These are phyloP conservation scores for Aspergillus sparsus DNA, from an alignment of 495 filamentous ascomycete species.

Conservation along the genomic window DNA sequence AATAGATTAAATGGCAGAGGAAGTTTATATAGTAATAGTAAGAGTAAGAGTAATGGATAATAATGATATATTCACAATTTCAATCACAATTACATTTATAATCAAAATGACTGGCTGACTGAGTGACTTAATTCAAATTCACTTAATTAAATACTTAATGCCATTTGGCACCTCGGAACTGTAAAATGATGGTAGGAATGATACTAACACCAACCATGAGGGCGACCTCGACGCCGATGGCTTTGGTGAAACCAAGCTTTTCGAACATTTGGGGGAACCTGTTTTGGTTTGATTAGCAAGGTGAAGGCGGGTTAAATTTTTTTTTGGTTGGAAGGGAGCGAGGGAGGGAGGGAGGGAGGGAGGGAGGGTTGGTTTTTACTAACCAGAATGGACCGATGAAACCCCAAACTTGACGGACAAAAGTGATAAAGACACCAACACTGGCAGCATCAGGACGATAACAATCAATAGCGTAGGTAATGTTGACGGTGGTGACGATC, in stretches of 20 bases:
- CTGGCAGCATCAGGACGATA: conserved; percentile 50
- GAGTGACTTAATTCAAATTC: too few species aligned
- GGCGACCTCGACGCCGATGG: conserved; percentile 43
- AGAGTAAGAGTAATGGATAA: too few species aligned
- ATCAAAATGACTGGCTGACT: too few species aligned
- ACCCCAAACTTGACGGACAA: conserved; percentile 57
- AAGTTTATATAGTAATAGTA: too few species aligned
- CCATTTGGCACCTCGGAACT: conserved; percentile 31
- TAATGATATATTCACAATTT: too few species aligned
- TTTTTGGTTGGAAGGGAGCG: neutral
- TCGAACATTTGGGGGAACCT: conserved; percentile 56
- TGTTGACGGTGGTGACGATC: conserved; percentile 57
- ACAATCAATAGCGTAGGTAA: conserved; percentile 60
- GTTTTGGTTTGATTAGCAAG: neutral
- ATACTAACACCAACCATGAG: conserved; percentile 48
- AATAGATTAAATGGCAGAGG: too few species aligned
- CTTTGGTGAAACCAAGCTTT: conserved; percentile 45
- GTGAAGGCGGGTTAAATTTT: too few species aligned
- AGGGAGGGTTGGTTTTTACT: neutral
- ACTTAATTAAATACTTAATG: too few species aligned
- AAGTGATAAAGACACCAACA: conserved; percentile 58
- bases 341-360: neutral
- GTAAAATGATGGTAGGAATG: conserved; percentile 43
- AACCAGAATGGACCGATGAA: conserved; percentile 63
- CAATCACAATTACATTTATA: too few species aligned